phyloP scores from a whole-genome alignment of 139 green algal species.

The Eudorina sp. region DNA sequence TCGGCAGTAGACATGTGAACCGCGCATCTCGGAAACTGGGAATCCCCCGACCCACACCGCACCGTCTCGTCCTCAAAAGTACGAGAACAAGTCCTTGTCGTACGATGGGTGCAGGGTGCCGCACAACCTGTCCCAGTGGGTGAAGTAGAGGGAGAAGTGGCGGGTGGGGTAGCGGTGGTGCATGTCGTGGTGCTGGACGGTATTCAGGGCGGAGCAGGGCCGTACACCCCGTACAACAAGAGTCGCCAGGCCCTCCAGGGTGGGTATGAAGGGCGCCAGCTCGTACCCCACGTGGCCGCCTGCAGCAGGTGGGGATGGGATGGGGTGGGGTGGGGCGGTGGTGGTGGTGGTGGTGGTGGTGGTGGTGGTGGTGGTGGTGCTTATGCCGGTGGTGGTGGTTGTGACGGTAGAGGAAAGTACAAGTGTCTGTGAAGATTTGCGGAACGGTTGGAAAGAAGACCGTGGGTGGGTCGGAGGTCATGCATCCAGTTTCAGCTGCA shows the following conservation, averaged over 20 bases:
- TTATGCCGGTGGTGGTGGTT: not conserved
- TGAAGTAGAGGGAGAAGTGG: slow-evolving; percentile 95
- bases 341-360: not conserved
- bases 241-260: slow-evolving; percentile 57
- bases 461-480: too few species aligned
- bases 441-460: not conserved
- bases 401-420: not conserved
- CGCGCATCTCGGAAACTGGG: too few species aligned
- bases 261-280: slow-evolving; percentile 89
- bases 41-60: not conserved
- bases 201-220: slow-evolving; percentile 76
- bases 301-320: slow-evolving; percentile 40
- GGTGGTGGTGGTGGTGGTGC: not conserved
- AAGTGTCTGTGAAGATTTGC: not conserved
- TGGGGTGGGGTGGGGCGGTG: too few species aligned
- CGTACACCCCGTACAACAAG: slow-evolving; percentile 24
- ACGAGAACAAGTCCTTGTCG: slow-evolving; percentile 59
- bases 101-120: slow-evolving; percentile 83
- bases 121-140: slow-evolving; percentile 88
- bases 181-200: slow-evolving; percentile 93
- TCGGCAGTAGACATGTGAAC: too few species aligned
- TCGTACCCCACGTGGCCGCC: slow-evolving; percentile 92
- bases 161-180: slow-evolving; percentile 83
- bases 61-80: not conserved
- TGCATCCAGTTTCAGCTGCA: too few species aligned